Evolutionary conservation across 345 rosid genomes (phyloP).

Genomic region (Erucastrum elatum): DNA sequence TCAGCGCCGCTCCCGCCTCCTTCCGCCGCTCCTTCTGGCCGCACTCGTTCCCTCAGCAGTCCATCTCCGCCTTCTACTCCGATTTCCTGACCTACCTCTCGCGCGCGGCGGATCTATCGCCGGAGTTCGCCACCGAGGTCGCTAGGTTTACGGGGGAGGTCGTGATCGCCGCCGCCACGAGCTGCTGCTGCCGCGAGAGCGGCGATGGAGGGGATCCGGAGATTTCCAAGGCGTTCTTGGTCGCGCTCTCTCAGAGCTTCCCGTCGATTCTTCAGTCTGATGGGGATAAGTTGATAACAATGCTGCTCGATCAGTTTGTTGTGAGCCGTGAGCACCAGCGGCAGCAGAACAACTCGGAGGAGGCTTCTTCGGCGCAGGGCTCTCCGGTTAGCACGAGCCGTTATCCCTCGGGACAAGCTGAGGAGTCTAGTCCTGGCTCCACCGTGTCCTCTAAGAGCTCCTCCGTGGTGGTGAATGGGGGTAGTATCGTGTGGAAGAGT

Average conservation of each 20-base stretch:
- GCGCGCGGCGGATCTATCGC: slow-evolving; percentile 48
- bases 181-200: slow-evolving; percentile 30
- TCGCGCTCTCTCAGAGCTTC: slow-evolving; percentile 60
- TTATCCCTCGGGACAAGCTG: slow-evolving; percentile 38
- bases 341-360: slow-evolving; percentile 43
- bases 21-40: slow-evolving; percentile 86
- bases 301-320: slow-evolving; percentile 62
- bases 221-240: slow-evolving; percentile 55
- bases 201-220: slow-evolving; percentile 50
- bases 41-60: slow-evolving; percentile 57
- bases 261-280: slow-evolving; percentile 53
- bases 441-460: slow-evolving; percentile 49
- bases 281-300: slow-evolving; percentile 52
- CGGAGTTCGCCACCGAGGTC: slow-evolving; percentile 67
- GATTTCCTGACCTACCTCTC: slow-evolving; percentile 70
- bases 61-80: slow-evolving; percentile 56
- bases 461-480: slow-evolving; percentile 56
- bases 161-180: slow-evolving; percentile 52
- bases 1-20: slow-evolving; percentile 68
- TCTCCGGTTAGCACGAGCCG: slow-evolving; percentile 63
- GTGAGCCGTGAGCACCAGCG: slow-evolving; percentile 43
- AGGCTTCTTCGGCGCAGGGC: slow-evolving; percentile 64
- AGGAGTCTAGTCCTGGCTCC: slow-evolving; percentile 53
- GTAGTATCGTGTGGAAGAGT: slow-evolving; percentile 50
- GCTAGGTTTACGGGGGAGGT: slow-evolving; percentile 70